Percentiles rank a stretch among this genome's conserved stretches.
phyloP scores from a whole-genome alignment of 1,139 yeast genomes.

The Meyerozyma athensensis region DNA sequence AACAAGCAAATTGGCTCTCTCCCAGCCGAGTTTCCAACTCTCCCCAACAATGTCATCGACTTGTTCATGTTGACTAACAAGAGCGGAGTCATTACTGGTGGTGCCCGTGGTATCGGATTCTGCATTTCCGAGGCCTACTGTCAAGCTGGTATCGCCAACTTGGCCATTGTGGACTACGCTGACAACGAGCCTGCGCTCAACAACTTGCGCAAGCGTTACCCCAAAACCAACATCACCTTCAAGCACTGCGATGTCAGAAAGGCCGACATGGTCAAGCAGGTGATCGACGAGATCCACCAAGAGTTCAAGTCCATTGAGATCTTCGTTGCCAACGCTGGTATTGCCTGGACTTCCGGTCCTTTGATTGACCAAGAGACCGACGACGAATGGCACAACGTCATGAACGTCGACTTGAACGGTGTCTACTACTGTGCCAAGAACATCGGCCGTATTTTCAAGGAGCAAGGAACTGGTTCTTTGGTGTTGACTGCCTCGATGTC shows the following conservation, averaged over 20 bases:
- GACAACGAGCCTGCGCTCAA: constrained; percentile 26
- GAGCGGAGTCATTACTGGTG: constrained; percentile 41
- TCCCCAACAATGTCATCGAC: constrained; percentile 31
- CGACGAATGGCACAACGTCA: constrained; percentile 41
- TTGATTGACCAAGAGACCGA: constrained; percentile 38
- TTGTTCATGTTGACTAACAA: constrained; percentile 34
- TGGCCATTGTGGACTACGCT: constrained; percentile 43
- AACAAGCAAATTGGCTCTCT: constrained; percentile 38
- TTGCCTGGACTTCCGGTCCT: constrained; percentile 40
- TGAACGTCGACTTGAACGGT: constrained; percentile 42
- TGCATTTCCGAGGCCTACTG: constrained; percentile 43
- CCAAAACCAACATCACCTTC: constrained; percentile 30
- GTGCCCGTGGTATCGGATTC: constrained; percentile 43
- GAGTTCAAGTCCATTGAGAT: constrained; percentile 44
- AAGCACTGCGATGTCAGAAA: constrained; percentile 39
- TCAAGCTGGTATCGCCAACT: constrained; percentile 39
- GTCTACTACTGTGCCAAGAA: constrained; percentile 43
- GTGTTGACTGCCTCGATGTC: constrained; percentile 64
- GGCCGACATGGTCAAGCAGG: constrained; percentile 31
- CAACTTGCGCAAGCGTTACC: constrained; percentile 24
- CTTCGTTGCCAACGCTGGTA: constrained; percentile 51
- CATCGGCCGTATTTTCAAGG: constrained; percentile 35
- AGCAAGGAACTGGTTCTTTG: constrained; percentile 45
- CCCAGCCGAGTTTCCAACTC: constrained; percentile 35
- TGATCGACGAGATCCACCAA: constrained; percentile 26